These are phyloP conservation scores for Coniochaeta hoffmannii DNA, from an alignment of 2,329 filamentous ascomycete species.

Conservation along the genomic window DNA sequence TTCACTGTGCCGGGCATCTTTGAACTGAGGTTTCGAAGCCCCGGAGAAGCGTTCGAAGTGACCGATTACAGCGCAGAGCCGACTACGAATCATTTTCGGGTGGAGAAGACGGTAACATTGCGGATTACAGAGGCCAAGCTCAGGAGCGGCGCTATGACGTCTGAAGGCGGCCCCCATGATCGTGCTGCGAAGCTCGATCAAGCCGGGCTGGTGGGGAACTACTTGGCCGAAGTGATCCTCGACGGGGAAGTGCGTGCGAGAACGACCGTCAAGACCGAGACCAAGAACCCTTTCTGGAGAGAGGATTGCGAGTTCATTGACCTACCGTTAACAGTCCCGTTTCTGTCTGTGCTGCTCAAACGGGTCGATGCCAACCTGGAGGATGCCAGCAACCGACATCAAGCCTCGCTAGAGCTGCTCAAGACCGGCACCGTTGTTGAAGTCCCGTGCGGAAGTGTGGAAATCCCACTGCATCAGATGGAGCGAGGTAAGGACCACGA, in stretches of 20 bases:
- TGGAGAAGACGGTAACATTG: constrained; percentile 53
- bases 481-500: constrained; percentile 73
- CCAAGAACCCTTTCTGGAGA: constrained; percentile 72
- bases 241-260: constrained; percentile 73
- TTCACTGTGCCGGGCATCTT: constrained; percentile 92
- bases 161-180: constrained; percentile 21
- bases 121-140: constrained; percentile 57
- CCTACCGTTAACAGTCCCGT: constrained; percentile 61
- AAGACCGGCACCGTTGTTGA: constrained; percentile 40
- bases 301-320: constrained; percentile 74
- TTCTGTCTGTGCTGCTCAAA: constrained; percentile 65
- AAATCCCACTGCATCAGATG: constrained; percentile 72
- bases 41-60: constrained; percentile 34
- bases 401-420: constrained; percentile 32
- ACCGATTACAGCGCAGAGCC: constrained; percentile 30
- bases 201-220: constrained; percentile 55
- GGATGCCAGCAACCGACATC: constrained; percentile 34
- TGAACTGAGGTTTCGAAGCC: constrained; percentile 39
- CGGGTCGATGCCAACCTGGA: constrained; percentile 47
- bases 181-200: constrained; percentile 22
- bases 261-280: constrained; percentile 64
- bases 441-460: constrained; percentile 62
- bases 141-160: constrained; percentile 23
- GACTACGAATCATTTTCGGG: constrained; percentile 46
- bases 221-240: constrained; percentile 70